Base-by-base conservation (phyloP, 169 alveolate species). In the Eimeria necatrix region DNA sequence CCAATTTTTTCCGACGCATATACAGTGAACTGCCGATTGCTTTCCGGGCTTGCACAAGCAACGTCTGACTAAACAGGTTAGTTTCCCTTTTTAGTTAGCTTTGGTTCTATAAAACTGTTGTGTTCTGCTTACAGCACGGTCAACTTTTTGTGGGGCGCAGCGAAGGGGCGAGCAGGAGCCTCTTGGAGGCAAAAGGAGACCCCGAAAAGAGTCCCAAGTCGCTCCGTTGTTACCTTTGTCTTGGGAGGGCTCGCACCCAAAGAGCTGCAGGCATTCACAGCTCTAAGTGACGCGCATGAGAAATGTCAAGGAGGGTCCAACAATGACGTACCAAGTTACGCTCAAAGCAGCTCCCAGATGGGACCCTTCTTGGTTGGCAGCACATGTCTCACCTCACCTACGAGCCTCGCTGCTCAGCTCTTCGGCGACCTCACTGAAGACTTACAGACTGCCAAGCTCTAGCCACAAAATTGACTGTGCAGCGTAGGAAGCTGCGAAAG, bases 321-420 rank as follows among this genome's bases (percentile, higher is more conserved):
- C n/a, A 68, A 1, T 8, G 41, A 32, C 41, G 41, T 32, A 32
- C 41, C 41, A 32, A 32, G 41, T 32, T 32, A 32, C 41, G 41
- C 41, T 32, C 41, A 32, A 32, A 32, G 41, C 41, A 32, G 41
- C 41, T 32, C 41, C 41, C 41, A 32, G 41, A 32, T 32, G 41
- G 41, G 41, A 32, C 78, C 78, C 32, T 68, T 68, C 78, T n/a
- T 68, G 12, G 78, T 68, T 10, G 78, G 78, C 46, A 68, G 78
- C 78, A 68, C 78, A 7, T 68, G 78, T n/a, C n/a, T 68, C 14
- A n/a, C 78, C 0, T 68, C 78, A 10, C 78, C 78, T 10, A 8
- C 78, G 41, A 16, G 78, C n/a, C 78, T 68, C 78, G 78, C 78
- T 24, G 12, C 78, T 10, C 41, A 14, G n/a, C 32, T 68, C 46